Evolutionary conservation across 2,329 filamentous ascomycete species (phyloP).

Genomic region (Cladobotryum mycophilum): DNA sequence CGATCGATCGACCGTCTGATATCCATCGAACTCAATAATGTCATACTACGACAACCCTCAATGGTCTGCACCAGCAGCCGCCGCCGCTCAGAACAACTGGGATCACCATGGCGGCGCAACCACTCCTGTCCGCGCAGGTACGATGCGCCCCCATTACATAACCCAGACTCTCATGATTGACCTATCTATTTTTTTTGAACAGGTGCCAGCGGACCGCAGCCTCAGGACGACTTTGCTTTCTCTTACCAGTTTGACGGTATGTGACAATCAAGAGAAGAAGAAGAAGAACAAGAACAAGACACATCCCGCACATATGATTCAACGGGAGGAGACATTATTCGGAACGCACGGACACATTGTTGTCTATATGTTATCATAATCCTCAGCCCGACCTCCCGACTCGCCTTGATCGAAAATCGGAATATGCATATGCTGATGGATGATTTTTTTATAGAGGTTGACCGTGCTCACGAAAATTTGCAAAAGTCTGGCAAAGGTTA

Average conservation of each 20-base stretch:
- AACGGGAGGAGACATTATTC: neutral
- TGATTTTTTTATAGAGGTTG: slow-evolving; percentile 63
- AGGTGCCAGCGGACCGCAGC: slow-evolving; percentile 71
- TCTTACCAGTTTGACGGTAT: slow-evolving; percentile 84
- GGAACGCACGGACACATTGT: too few species aligned
- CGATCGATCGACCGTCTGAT: slow-evolving; percentile 1
- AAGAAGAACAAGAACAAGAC: neutral
- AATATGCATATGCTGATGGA: slow-evolving; percentile 3
- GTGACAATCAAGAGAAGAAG: slow-evolving; percentile 27
- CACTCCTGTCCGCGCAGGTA: slow-evolving; percentile 37
- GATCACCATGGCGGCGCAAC: slow-evolving; percentile 36
- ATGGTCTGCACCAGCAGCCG: slow-evolving; percentile 26
- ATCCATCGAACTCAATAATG: slow-evolving; percentile 23
- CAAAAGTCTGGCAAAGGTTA: slow-evolving; percentile 96
- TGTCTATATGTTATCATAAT: too few species aligned
- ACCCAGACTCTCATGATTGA: neutral
- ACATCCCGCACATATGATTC: neutral
- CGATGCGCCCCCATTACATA: slow-evolving; percentile 10
- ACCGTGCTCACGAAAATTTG: slow-evolving; percentile 90
- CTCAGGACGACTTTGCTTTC: slow-evolving; percentile 75
- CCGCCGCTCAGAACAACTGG: slow-evolving; percentile 34
- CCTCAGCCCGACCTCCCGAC: too few species aligned
- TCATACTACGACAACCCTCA: slow-evolving; percentile 42
- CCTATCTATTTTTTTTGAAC: slow-evolving; percentile 14
- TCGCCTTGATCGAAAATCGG: too few species aligned